phyloP scores from a whole-genome alignment of 2,329 filamentous ascomycete genomes.

The Talaromyces sp. region DNA sequence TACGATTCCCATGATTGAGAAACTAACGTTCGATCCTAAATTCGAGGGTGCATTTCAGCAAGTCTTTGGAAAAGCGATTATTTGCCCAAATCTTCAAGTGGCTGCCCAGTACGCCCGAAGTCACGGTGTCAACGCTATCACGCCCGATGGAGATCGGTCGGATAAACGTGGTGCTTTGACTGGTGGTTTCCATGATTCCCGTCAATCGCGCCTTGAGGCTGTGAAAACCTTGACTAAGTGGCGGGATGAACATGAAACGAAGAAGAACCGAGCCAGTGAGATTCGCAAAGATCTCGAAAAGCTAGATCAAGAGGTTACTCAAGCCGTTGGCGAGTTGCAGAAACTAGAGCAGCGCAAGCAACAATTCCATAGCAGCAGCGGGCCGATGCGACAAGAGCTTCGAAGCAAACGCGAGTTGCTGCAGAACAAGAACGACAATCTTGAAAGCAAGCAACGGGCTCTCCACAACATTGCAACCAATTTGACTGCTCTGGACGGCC shows the following conservation, averaged over 20 bases:
- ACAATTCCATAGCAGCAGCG: conserved; percentile 76
- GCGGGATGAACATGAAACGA: conserved; percentile 66
- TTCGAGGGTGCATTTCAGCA: conserved; percentile 88
- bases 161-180: conserved; percentile 95
- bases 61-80: conserved; percentile 91
- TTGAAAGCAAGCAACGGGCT: conserved; percentile 64
- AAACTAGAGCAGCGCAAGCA: conserved; percentile 74
- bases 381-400: conserved; percentile 72
- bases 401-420: conserved; percentile 69
- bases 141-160: conserved; percentile 86
- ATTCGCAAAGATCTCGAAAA: conserved; percentile 67
- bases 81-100: conserved; percentile 83
- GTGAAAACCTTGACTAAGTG: conserved; percentile 70
- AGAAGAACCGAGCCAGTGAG: conserved; percentile 58
- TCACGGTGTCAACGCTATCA: conserved; percentile 88
- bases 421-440: conserved; percentile 65
- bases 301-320: conserved; percentile 84
- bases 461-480: conserved; percentile 66
- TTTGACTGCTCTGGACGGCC: conserved; percentile 70
- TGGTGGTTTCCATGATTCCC: conserved; percentile 85
- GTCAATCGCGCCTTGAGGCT: conserved; percentile 80
- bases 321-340: conserved; percentile 74
- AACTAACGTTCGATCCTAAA: conserved; percentile 69
- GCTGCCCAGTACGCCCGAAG: conserved; percentile 88
- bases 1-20: conserved; percentile 79